A percentile compares a stretch with the other conserved stretches of the same genome.
Conservation (phyloP, 768 basidiomycete genomes). For the Hemileccinum rubropunctum region DNA sequence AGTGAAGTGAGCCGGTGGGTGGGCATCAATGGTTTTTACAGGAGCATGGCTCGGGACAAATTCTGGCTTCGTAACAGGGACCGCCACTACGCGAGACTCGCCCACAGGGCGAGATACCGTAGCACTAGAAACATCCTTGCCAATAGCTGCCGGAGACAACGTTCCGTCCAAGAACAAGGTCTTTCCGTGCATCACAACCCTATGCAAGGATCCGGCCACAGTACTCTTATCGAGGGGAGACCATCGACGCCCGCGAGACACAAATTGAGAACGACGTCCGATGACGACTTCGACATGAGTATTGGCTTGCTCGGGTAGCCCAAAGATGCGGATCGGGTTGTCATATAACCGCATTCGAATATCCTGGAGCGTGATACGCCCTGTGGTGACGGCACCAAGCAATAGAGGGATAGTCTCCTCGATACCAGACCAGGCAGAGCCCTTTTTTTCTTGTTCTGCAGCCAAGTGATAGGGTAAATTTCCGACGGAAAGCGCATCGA, state of each 20-base stretch:
- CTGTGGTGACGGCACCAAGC: constrained; percentile 79
- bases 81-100: constrained; percentile 26
- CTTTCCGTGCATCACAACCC: constrained; percentile 87
- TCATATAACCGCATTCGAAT: constrained; percentile 83
- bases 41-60: constrained; percentile 30
- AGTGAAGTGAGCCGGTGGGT: constrained; percentile 11
- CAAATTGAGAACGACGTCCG: constrained; percentile 66
- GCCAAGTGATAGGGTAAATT: constrained; percentile 78
- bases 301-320: constrained; percentile 79
- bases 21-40: constrained; percentile 30
- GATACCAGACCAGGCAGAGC: constrained; percentile 73
- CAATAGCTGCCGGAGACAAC: constrained; percentile 54
- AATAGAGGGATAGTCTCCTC: constrained; percentile 87
- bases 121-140: constrained; percentile 71
- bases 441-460: constrained; percentile 53
- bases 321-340: constrained; percentile 91
- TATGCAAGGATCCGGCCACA: constrained; percentile 76
- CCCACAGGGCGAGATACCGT: constrained; percentile 42
- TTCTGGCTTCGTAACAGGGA: constrained; percentile 25
- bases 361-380: constrained; percentile 78
- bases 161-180: constrained; percentile 88
- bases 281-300: constrained; percentile 93
- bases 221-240: constrained; percentile 71
- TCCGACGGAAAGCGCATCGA: constrained; percentile 92
- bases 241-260: constrained; percentile 56